phyloP scores from a whole-genome alignment of 768 basidiomycete genomes.

The Rhizopogon roseolus region DNA sequence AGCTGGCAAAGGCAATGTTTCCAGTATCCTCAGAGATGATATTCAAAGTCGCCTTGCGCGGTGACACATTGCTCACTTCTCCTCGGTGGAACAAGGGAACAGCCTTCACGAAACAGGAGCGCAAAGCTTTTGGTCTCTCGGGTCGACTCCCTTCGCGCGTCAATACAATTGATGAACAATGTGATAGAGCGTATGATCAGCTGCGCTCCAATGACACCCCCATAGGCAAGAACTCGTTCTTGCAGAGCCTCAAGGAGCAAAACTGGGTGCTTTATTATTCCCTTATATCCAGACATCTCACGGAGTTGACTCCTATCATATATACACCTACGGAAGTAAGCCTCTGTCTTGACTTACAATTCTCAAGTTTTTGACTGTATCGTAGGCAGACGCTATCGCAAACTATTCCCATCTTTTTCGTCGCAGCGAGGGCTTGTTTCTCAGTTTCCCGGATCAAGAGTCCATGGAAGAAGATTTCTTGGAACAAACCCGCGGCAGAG shows the following conservation, averaged over 20 bases:
- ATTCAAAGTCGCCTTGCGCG: conserved; percentile 50
- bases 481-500: conserved; percentile 53
- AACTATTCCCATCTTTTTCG: conserved; percentile 84
- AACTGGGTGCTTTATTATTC: conserved; percentile 81
- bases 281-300: conserved; percentile 52
- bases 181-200: conserved; percentile 68
- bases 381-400: conserved; percentile 73
- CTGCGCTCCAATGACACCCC: conserved; percentile 32
- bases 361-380: background rate
- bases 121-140: conserved; percentile 60
- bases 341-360: background rate
- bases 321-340: conserved; percentile 79
- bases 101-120: conserved; percentile 64
- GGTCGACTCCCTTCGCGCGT: conserved; percentile 47
- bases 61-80: conserved; percentile 55
- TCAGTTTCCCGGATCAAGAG: conserved; percentile 56
- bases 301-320: conserved; percentile 59
- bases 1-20: background rate
- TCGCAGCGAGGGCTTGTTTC: conserved; percentile 70
- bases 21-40: conserved; percentile 3
- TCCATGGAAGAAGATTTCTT: conserved; percentile 76
- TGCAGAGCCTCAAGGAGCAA: conserved; percentile 73
- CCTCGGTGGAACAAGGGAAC: conserved; percentile 80
- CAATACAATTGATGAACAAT: conserved; percentile 73
- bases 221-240: conserved; percentile 67